These are phyloP conservation scores for Omphalotus olearius DNA, from an alignment of 1,284 basidiomycete species.

Conservation along the genomic window DNA sequence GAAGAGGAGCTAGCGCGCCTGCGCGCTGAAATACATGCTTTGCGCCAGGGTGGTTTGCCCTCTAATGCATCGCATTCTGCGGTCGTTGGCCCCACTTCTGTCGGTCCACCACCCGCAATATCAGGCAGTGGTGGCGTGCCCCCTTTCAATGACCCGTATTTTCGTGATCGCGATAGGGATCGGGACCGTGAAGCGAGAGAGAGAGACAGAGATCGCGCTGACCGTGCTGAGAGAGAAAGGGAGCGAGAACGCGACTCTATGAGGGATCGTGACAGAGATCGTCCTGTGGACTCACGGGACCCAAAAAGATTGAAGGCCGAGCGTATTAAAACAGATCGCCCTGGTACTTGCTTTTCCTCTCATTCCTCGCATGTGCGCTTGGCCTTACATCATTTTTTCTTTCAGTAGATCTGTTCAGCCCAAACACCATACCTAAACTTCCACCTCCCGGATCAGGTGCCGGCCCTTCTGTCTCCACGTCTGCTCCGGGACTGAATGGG, in stretches of 20 bases:
- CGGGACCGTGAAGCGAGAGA: constrained; percentile 23
- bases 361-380: constrained; percentile 13
- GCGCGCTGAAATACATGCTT: constrained; percentile 55
- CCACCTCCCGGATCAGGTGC: constrained; percentile 18
- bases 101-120: constrained; percentile 21
- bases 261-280: constrained; percentile 19
- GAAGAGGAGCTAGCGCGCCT: constrained; percentile 60
- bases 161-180: constrained; percentile 30
- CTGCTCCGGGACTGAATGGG: background rate
- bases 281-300: constrained; percentile 22
- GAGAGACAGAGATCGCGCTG: constrained; percentile 19
- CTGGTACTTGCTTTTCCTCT: constrained; percentile 28
- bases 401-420: constrained; percentile 18
- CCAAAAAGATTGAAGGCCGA: constrained; percentile 33
- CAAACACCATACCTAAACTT: constrained; percentile 16
- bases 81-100: constrained; percentile 24
- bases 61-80: constrained; percentile 20
- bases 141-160: constrained; percentile 35
- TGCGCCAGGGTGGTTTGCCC: constrained; percentile 26
- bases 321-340: constrained; percentile 34
- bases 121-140: constrained; percentile 24
- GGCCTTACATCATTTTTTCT: constrained; percentile 19
- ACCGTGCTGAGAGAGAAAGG: constrained; percentile 18
- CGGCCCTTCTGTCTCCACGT: constrained; percentile 16
- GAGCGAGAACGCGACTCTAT: constrained; percentile 20